Conservation (phyloP, 2,329 filamentous ascomycete species). For the Neonectria hederae region DNA sequence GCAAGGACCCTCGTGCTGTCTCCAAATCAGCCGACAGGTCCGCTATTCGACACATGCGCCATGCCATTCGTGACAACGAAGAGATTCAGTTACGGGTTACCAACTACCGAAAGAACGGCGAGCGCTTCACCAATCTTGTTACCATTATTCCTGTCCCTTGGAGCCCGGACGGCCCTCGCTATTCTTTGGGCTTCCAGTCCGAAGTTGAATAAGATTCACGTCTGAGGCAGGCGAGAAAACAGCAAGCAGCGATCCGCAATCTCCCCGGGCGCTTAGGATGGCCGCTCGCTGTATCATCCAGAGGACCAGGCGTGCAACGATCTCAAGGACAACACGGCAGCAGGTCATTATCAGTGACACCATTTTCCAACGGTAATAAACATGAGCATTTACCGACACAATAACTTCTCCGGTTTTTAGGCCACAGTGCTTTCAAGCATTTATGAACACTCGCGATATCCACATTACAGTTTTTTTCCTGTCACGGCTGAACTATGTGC, state of each 20-base stretch:
- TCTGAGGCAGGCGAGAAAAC: not conserved
- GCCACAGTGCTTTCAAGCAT: constrained; percentile 31
- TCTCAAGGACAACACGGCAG: not conserved
- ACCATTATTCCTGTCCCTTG: constrained; percentile 85
- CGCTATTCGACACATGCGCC: constrained; percentile 64
- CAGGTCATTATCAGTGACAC: not conserved
- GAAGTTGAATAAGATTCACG: constrained; percentile 59
- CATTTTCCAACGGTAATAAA: not conserved
- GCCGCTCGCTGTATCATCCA: too few relatives aligned
- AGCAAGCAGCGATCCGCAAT: not conserved
- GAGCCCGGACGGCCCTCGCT: constrained; percentile 71
- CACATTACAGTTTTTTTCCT: constrained; percentile 16
- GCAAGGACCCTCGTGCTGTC: constrained; percentile 42
- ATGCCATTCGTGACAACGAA: constrained; percentile 53
- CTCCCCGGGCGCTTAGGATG: not conserved
- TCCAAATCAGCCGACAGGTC: constrained; percentile 51
- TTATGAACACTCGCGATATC: constrained; percentile 35
- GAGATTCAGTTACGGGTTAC: constrained; percentile 67
- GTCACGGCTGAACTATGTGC: not conserved
- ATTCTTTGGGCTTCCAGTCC: constrained; percentile 84
- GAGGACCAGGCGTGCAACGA: not conserved
- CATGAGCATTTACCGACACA: not conserved
- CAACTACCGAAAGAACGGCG: constrained; percentile 85
- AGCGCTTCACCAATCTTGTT: constrained; percentile 81
- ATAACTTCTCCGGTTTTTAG: constrained; percentile 11